Evolutionary conservation across 2,329 filamentous ascomycete genomes (phyloP).

Genomic region (Pseudogymnoascus verrucosus): DNA sequence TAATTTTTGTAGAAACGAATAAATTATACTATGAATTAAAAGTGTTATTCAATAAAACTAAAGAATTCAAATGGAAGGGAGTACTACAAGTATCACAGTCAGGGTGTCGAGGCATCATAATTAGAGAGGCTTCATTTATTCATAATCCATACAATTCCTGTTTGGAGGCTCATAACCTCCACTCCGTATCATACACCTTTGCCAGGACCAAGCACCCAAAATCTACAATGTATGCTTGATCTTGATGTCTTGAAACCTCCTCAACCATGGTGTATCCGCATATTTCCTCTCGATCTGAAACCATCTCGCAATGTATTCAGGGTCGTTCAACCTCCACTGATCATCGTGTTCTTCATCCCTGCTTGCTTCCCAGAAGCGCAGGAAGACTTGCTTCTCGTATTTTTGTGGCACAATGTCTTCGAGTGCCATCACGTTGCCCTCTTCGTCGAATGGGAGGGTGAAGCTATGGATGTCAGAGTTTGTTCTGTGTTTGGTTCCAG

Average conservation of each 20-base stretch:
- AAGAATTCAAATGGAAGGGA: neutral
- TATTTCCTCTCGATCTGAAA: neutral
- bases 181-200: neutral
- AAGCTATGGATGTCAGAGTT: neutral
- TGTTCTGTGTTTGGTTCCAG: neutral
- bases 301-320: slow-evolving; percentile 5
- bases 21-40: neutral
- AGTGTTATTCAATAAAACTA: neutral
- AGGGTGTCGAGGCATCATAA: neutral
- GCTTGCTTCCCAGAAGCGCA: neutral
- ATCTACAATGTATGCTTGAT: neutral
- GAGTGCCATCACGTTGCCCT: neutral
- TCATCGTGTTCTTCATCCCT: neutral
- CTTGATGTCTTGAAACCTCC: neutral
- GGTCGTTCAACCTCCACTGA: neutral
- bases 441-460: neutral
- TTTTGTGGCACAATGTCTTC: neutral
- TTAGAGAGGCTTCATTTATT: neutral
- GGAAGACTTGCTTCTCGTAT: slow-evolving; percentile 1
- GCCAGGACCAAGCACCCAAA: neutral
- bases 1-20: neutral
- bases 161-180: neutral
- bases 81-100: neutral
- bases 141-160: neutral
- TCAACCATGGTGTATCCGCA: slow-evolving; percentile 3